These are phyloP conservation scores for Wickerhamomyces hampshirensis DNA, from an alignment of 805 yeast species.

Conservation along the genomic window DNA sequence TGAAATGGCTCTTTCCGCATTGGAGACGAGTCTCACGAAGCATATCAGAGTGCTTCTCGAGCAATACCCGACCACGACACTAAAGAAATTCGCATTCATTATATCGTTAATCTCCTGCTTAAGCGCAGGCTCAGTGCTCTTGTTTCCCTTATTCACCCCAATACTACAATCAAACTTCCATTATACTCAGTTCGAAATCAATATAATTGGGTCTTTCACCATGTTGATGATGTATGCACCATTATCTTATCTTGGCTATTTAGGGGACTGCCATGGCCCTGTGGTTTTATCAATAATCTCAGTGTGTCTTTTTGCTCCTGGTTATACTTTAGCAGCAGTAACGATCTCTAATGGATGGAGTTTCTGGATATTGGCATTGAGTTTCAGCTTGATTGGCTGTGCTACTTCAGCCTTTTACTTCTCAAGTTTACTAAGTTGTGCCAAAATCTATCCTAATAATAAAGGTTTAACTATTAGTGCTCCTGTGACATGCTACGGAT, in stretches of 20 bases:
- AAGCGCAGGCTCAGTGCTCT: slow-evolving; percentile 74
- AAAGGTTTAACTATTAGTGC: slow-evolving; percentile 80
- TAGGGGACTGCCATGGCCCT: slow-evolving; percentile 86
- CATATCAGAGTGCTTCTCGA: slow-evolving; percentile 39
- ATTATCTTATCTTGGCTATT: slow-evolving; percentile 74
- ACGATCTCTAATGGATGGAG: slow-evolving; percentile 26
- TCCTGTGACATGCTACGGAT: slow-evolving; percentile 86
- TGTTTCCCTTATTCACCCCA: slow-evolving; percentile 76
- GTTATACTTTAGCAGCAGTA: slow-evolving; percentile 50
- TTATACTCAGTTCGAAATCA: slow-evolving; percentile 62
- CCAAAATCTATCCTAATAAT: slow-evolving; percentile 71
- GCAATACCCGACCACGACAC: slow-evolving; percentile 34
- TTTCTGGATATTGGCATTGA: slow-evolving; percentile 36
- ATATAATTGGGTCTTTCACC: slow-evolving; percentile 67
- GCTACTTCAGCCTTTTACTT: slow-evolving; percentile 74
- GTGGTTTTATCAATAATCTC: slow-evolving; percentile 62
- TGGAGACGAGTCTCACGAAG: slow-evolving; percentile 38
- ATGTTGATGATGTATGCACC: slow-evolving; percentile 81
- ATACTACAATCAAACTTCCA: slow-evolving; percentile 55
- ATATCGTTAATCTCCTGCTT: slow-evolving; percentile 62
- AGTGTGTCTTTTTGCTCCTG: slow-evolving; percentile 57
- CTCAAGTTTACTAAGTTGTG: slow-evolving; percentile 72
- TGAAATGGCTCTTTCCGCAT: slow-evolving; percentile 24
- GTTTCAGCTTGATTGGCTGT: slow-evolving; percentile 59
- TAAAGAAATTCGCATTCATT: slow-evolving; percentile 48